Conservation (phyloP, 257 asterid genomes). For the Perilla frutescens region DNA sequence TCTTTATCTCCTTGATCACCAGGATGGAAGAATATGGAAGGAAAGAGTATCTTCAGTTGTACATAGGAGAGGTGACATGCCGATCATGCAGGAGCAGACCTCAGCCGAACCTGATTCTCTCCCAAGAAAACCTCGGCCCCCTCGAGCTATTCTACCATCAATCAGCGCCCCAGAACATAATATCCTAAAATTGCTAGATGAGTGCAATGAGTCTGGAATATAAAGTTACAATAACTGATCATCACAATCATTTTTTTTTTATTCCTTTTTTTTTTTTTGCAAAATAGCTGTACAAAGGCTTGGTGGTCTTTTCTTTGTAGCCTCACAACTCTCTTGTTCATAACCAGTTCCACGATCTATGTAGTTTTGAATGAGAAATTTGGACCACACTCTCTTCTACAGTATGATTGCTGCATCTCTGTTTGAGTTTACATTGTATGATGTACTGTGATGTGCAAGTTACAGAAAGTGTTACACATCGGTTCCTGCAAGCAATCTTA, state of each 20-base stretch:
- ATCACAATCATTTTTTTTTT: neutral
- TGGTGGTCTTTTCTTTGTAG: neutral
- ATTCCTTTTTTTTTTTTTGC: neutral
- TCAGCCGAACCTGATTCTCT: constrained; percentile 42
- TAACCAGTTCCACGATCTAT: constrained; percentile 2
- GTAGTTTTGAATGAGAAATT: constrained; percentile 16
- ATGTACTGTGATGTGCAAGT: too few species aligned
- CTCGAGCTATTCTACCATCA: constrained; percentile 60
- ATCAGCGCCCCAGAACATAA: constrained; percentile 60
- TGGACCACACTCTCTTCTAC: neutral
- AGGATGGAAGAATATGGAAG: constrained; percentile 99
- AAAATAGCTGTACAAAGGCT: constrained; percentile 29
- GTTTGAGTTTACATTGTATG: neutral
- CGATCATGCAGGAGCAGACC: constrained; percentile 54
- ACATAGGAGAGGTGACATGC: constrained; percentile 57
- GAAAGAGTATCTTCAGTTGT: constrained; percentile 73
- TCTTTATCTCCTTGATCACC: neutral
- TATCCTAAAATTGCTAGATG: constrained; percentile 56
- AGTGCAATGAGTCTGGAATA: constrained; percentile 43
- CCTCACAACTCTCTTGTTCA: neutral
- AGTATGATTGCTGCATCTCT: neutral
- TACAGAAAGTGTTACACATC: too few species aligned
- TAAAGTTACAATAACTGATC: neutral
- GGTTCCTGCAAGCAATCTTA: too few species aligned
- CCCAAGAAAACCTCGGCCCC: constrained; percentile 49